Evolutionary conservation across 345 rosid genomes (phyloP).

Genomic region (rapeseed (Brassica napus)): DNA sequence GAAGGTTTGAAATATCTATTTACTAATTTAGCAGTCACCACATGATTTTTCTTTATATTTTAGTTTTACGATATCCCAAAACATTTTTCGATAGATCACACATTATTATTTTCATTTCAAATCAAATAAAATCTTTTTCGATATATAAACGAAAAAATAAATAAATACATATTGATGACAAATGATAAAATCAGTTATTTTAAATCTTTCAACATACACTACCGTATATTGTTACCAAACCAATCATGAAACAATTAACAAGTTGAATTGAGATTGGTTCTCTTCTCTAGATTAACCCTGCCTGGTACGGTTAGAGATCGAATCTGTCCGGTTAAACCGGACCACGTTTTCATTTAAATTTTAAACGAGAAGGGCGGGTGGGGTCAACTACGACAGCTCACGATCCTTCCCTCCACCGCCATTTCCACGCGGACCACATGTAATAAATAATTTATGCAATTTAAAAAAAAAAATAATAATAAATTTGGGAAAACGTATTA

Average conservation of each 20-base stretch:
- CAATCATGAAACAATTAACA: not conserved
- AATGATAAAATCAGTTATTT: no score
- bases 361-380: not conserved
- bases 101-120: no score
- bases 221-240: not conserved
- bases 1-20: no score
- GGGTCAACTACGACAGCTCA: constrained; percentile 26
- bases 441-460: not conserved
- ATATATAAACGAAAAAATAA: no score
- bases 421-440: constrained; percentile 31
- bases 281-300: not conserved
- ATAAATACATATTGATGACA: no score
- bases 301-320: not conserved
- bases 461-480: not conserved
- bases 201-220: no score
- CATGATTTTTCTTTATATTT: no score
- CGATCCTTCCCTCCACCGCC: constrained; percentile 18
- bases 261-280: not conserved
- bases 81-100: no score
- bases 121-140: no score
- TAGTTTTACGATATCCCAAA: no score
- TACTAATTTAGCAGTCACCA: no score
- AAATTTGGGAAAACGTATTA: constrained; percentile 14
- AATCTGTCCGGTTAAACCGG: constrained; percentile 6
- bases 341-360: not conserved